Percentiles rank a stretch among this genome's conserved stretches.
These are phyloP conservation scores for Logfia minima DNA, from an alignment of 129 eudicot species.

Conservation along the genomic window DNA sequence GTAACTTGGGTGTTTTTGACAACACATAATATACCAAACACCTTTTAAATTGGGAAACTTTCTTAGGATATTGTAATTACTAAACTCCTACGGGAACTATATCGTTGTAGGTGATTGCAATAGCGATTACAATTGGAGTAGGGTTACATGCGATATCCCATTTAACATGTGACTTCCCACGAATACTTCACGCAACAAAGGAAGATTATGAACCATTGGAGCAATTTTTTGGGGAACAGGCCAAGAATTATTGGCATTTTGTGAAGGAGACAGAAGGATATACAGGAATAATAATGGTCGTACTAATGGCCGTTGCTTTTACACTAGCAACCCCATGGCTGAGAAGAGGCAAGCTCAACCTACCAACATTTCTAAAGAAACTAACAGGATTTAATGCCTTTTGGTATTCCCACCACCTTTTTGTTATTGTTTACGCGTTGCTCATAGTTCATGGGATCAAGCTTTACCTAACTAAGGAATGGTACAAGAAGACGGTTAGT, in stretches of 20 bases:
- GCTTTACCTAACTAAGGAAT: conserved; percentile 63
- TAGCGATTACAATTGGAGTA: conserved; percentile 68
- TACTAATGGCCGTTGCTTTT: conserved; percentile 84
- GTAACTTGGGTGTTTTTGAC: too few species aligned
- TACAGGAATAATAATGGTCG: conserved; percentile 76
- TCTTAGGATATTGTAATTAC: not conserved
- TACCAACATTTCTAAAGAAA: conserved; percentile 55
- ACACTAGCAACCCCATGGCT: conserved; percentile 69
- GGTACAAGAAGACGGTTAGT: conserved; percentile 82
- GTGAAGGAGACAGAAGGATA: conserved; percentile 70
- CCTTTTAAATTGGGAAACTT: not conserved
- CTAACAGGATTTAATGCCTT: conserved; percentile 85
- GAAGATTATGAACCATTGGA: conserved; percentile 53
- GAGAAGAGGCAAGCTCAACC: conserved; percentile 46
- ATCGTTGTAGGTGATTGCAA: conserved; percentile 59
- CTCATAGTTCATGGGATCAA: conserved; percentile 77
- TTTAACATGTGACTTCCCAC: conserved; percentile 76
- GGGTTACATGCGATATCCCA: conserved; percentile 70
- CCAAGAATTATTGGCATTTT: conserved; percentile 61
- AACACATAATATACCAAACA: not conserved
- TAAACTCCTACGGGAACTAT: not conserved
- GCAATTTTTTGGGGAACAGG: conserved; percentile 59
- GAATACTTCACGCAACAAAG: conserved; percentile 50
- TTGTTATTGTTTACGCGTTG: conserved; percentile 63
- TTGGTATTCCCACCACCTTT: conserved; percentile 91